Conservation (phyloP, 805 yeast genomes). For the Candida patagonica region DNA sequence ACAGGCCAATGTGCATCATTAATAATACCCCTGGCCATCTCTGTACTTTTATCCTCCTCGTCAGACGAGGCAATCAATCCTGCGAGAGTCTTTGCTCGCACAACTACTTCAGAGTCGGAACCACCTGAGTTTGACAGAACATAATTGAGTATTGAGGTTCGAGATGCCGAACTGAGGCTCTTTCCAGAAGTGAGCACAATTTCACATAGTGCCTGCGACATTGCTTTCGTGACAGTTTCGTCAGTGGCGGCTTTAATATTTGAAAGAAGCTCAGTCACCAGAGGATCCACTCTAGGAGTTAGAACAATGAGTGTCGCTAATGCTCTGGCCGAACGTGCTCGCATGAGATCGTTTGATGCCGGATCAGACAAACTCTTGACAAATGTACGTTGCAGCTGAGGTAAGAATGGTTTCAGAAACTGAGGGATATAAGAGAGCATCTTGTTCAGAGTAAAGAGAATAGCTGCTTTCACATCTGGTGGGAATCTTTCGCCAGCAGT, state of each 20-base stretch:
- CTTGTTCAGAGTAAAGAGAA: slow-evolving; percentile 71
- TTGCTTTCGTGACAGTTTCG: slow-evolving; percentile 67
- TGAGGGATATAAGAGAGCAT: slow-evolving; percentile 79
- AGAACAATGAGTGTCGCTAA: slow-evolving; percentile 78
- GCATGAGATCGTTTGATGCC: slow-evolving; percentile 52
- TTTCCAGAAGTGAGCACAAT: slow-evolving; percentile 73
- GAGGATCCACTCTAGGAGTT: slow-evolving; percentile 91
- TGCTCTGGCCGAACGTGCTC: slow-evolving; percentile 82
- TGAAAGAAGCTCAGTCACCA: slow-evolving; percentile 67
- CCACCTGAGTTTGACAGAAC: slow-evolving; percentile 27
- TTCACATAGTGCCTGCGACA: slow-evolving; percentile 75
- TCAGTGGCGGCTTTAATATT: slow-evolving; percentile 60
- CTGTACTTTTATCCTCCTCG: slow-evolving; percentile 34
- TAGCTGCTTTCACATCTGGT: slow-evolving; percentile 90
- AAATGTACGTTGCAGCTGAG: slow-evolving; percentile 95
- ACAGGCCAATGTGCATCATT: slow-evolving; percentile 9
- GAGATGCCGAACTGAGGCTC: slow-evolving; percentile 66
- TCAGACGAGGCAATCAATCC: slow-evolving; percentile 58
- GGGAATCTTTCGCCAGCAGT: slow-evolving; percentile 93
- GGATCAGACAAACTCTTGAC: slow-evolving; percentile 83
- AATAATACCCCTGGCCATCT: slow-evolving; percentile 26
- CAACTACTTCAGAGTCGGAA: slow-evolving; percentile 19
- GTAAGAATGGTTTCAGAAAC: slow-evolving; percentile 88
- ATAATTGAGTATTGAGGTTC: slow-evolving; percentile 55
- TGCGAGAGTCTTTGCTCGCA: slow-evolving; percentile 73